phyloP scores from a whole-genome alignment of 495 filamentous ascomycete genomes.

The Aspergillus haitiensis region DNA sequence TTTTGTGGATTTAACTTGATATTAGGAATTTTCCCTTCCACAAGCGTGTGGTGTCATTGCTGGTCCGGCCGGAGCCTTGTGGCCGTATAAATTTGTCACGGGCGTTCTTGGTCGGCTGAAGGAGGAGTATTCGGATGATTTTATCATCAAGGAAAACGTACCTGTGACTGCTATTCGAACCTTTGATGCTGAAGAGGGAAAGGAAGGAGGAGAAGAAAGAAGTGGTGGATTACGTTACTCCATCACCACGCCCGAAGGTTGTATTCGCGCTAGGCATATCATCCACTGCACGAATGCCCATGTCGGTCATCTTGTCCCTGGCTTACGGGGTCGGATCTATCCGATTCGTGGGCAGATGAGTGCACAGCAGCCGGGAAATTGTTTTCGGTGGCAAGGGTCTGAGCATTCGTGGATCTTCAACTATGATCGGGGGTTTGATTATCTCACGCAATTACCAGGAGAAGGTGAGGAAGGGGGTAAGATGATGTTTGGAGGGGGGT shows the following conservation, averaged over 20 bases:
- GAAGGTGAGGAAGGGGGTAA: constrained; percentile 42
- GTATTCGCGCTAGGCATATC: constrained; percentile 56
- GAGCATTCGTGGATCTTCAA: constrained; percentile 41
- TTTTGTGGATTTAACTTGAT: neutral
- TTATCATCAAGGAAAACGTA: constrained; percentile 76
- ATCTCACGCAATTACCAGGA: constrained; percentile 66
- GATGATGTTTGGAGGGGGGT: constrained; percentile 67
- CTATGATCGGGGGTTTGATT: constrained; percentile 72
- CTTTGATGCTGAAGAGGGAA: neutral
- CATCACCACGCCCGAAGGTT: constrained; percentile 64
- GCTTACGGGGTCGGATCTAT: constrained; percentile 68
- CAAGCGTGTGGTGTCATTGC: constrained; percentile 46
- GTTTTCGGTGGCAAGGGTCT: constrained; percentile 31
- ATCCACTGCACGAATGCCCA: constrained; percentile 80
- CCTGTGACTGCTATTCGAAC: constrained; percentile 50
- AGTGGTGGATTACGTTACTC: constrained; percentile 21
- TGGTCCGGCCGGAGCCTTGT: constrained; percentile 52
- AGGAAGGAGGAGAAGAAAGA: neutral
- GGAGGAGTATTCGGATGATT: constrained; percentile 30
- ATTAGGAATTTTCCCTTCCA: constrained; percentile 40
- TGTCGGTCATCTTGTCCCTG: constrained; percentile 68
- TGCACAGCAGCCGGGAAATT: constrained; percentile 57
- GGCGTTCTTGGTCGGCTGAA: constrained; percentile 61
- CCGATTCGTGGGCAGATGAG: constrained; percentile 73
- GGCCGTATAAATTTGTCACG: constrained; percentile 81